A percentile compares a stretch with the other conserved stretches of the same genome.
These are phyloP conservation scores for Circinella minor DNA, from an alignment of 371 early-diverging fungal species.

Conservation along the genomic window DNA sequence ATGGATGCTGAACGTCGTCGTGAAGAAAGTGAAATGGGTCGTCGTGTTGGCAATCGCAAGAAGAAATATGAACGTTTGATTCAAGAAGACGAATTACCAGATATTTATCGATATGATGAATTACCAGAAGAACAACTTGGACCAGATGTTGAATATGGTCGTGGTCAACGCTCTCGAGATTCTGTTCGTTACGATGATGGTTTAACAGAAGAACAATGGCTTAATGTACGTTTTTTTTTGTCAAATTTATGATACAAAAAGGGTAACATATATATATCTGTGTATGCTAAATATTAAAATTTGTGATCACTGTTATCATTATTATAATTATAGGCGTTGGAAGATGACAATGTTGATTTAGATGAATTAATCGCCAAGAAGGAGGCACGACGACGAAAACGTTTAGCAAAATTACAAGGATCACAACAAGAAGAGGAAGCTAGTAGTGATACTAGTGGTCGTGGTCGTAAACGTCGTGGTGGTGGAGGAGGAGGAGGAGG, in stretches of 20 bases:
- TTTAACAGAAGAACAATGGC: constrained; percentile 93
- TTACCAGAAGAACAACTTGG: constrained; percentile 9
- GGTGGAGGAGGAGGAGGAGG: not conserved
- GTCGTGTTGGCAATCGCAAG: constrained; percentile 29
- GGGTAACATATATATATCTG: too few species aligned
- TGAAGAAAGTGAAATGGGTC: constrained; percentile 39
- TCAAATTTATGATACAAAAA: too few species aligned
- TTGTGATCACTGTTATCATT: too few species aligned
- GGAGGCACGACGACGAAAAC: constrained; percentile 20
- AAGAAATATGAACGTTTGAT: constrained; percentile 72
- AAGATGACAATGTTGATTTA: constrained; percentile 26
- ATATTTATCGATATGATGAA: constrained; percentile 68
- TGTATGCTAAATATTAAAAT: not conserved
- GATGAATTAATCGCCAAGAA: constrained; percentile 26
- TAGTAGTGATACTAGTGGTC: not conserved
- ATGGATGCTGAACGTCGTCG: constrained; percentile 73
- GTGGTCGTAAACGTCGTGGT: not conserved
- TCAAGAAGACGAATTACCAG: constrained; percentile 83
- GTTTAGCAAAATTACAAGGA: constrained; percentile 11
- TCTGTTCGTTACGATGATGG: constrained; percentile 90
- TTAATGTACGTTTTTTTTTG: constrained; percentile 54
- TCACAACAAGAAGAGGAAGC: not conserved
- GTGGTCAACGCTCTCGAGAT: constrained; percentile 73
- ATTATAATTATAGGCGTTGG: constrained; percentile 18
- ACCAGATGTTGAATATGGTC: constrained; percentile 57